Evolutionary conservation across 768 basidiomycete genomes (phyloP).

Genomic region (Trametes gibbosa): DNA sequence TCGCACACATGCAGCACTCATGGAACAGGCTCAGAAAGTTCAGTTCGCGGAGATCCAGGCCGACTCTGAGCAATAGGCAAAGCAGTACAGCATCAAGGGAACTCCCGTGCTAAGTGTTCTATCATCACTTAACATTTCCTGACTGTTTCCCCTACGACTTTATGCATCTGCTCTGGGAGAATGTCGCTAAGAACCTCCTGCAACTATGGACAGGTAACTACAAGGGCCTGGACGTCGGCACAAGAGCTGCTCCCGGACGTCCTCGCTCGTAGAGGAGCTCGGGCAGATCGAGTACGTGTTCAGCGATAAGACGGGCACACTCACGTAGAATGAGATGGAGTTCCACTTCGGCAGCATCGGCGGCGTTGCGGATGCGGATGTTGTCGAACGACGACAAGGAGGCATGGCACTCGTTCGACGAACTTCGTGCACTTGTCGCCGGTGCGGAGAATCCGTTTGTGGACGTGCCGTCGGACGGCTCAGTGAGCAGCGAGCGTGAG

Average conservation of each 20-base stretch:
- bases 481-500: slow-evolving; percentile 36
- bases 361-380: slow-evolving; percentile 86
- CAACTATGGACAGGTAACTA: slow-evolving; percentile 25
- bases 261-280: slow-evolving; percentile 95
- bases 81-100: slow-evolving; percentile 19
- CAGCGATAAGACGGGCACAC: slow-evolving; percentile 92
- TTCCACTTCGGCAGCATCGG: slow-evolving; percentile 88
- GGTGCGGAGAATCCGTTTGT: slow-evolving; percentile 53
- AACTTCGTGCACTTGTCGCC: slow-evolving; percentile 58
- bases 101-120: slow-evolving; percentile 3
- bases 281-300: slow-evolving; percentile 98
- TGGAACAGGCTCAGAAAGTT: slow-evolving; percentile 5
- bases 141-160: slow-evolving; percentile 27
- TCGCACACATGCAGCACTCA: slow-evolving; percentile 17
- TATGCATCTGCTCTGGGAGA: slow-evolving; percentile 31
- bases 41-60: slow-evolving; percentile 13
- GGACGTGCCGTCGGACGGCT: slow-evolving; percentile 34
- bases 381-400: slow-evolving; percentile 67
- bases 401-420: slow-evolving; percentile 78
- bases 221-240: slow-evolving; percentile 18
- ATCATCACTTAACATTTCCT: slow-evolving; percentile 17
- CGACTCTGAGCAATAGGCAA: slow-evolving; percentile 1
- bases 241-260: slow-evolving; percentile 84
- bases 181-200: slow-evolving; percentile 23
- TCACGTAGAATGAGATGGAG: slow-evolving; percentile 98